Conservation (phyloP, 495 filamentous ascomycete genomes). For the Neurospora sp. region DNA sequence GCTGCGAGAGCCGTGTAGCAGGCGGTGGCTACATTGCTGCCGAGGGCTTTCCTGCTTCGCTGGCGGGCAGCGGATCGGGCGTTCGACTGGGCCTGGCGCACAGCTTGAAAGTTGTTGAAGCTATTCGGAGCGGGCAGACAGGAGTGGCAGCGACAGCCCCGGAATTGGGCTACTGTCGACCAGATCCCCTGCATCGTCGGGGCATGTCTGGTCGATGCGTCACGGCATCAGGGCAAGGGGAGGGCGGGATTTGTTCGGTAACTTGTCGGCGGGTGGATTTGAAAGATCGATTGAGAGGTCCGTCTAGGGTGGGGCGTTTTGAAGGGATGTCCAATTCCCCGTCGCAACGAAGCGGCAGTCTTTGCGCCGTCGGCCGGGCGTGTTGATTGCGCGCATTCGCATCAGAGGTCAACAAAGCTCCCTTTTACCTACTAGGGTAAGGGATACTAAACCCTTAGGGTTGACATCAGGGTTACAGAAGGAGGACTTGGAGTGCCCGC, state of each 20-base stretch:
- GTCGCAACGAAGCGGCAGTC: background rate
- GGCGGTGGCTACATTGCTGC: constrained; percentile 56
- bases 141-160: constrained; percentile 55
- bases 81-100: constrained; percentile 29
- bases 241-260: background rate
- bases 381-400: background rate
- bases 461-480: background rate
- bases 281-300: background rate
- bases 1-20: constrained; percentile 65
- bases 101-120: constrained; percentile 33
- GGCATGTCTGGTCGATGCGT: constrained; percentile 21
- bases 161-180: constrained; percentile 56
- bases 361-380: background rate
- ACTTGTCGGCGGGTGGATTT: background rate
- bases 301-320: background rate
- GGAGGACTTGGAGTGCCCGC: background rate
- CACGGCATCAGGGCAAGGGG: background rate
- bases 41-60: constrained; percentile 40
- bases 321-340: background rate
- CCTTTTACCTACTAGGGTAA: background rate
- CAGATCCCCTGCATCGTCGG: constrained; percentile 57
- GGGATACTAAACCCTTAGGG: background rate
- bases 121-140: constrained; percentile 47
- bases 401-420: background rate
- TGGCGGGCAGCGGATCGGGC: constrained; percentile 17